Evolutionary conservation across 495 filamentous ascomycete species (phyloP).

Genomic region (Neurospora discreta): DNA sequence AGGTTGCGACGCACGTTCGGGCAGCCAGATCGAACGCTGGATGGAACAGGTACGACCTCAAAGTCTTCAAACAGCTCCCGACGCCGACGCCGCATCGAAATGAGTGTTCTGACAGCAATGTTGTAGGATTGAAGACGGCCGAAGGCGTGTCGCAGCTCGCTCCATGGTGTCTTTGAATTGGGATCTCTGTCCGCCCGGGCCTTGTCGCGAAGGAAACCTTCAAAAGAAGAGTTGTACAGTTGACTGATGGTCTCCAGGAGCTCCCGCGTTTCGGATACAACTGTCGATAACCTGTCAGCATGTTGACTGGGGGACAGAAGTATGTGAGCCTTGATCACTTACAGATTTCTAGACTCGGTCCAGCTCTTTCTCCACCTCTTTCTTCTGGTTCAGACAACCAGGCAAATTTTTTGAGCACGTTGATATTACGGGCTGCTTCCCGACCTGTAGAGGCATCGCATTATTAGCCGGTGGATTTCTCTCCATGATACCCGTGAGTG

Average conservation of each 20-base stretch:
- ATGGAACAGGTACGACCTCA: not conserved
- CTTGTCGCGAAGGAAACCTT: not conserved
- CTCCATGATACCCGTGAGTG: not conserved
- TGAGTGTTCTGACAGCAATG: slow-evolving; percentile 1
- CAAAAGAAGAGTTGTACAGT: not conserved
- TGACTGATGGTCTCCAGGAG: not conserved
- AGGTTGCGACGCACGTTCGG: not conserved
- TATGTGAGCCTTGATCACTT: not conserved
- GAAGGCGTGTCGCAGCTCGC: slow-evolving; percentile 1
- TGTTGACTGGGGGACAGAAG: not conserved
- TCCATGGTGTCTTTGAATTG: slow-evolving; percentile 3
- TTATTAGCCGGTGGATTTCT: not conserved
- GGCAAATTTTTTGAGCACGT: not conserved
- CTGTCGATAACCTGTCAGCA: not conserved
- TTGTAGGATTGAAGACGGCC: slow-evolving; percentile 9
- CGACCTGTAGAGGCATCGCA: not conserved
- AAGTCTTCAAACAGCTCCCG: slow-evolving; percentile 6
- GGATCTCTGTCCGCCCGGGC: not conserved
- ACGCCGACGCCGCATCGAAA: not conserved
- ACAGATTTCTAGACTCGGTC: not conserved
- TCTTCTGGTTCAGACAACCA: not conserved
- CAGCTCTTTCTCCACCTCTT: not conserved
- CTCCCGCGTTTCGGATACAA: not conserved
- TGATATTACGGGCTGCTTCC: not conserved
- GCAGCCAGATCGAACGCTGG: not conserved